phyloP scores from a whole-genome alignment of 2,329 filamentous ascomycete species.

The Cadophora gregata region DNA sequence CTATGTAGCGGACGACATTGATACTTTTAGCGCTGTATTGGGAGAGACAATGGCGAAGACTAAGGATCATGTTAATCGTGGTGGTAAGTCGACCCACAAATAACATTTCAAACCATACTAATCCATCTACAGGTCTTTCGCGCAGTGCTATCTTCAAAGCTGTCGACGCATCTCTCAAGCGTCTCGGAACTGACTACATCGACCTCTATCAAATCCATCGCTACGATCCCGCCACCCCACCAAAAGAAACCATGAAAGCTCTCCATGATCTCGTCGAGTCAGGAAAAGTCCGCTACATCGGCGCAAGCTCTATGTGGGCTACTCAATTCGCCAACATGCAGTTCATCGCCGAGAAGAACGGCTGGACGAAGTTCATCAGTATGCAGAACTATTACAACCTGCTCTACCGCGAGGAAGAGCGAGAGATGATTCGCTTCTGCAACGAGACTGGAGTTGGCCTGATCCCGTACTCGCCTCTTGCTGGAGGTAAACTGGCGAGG shows the following conservation, averaged over 20 bases:
- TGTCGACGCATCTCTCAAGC: constrained; percentile 62
- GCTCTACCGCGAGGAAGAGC: constrained; percentile 63
- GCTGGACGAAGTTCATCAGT: constrained; percentile 61
- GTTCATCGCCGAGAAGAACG: constrained; percentile 56
- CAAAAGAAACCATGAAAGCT: constrained; percentile 66
- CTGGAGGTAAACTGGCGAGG: background rate
- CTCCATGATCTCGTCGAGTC: constrained; percentile 62
- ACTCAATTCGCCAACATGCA: constrained; percentile 58
- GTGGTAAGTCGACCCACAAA: constrained; percentile 25
- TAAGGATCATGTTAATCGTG: constrained; percentile 56
- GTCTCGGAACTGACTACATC: constrained; percentile 62
- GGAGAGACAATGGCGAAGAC: constrained; percentile 47
- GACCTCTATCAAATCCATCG: constrained; percentile 68
- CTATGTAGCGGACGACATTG: background rate
- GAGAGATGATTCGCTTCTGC: constrained; percentile 52
- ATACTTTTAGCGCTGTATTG: constrained; percentile 50
- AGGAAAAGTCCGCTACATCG: constrained; percentile 63
- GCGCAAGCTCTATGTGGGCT: constrained; percentile 55
- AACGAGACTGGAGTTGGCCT: constrained; percentile 51
- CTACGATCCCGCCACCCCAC: constrained; percentile 56
- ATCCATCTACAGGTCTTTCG: constrained; percentile 54
- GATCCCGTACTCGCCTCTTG: constrained; percentile 40
- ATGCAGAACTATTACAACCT: constrained; percentile 65
- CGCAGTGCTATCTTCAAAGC: constrained; percentile 70
- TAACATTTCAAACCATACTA: background rate